Base-by-base conservation (phyloP, 148 eudicot species). In the Vaccinium darrowii region DNA sequence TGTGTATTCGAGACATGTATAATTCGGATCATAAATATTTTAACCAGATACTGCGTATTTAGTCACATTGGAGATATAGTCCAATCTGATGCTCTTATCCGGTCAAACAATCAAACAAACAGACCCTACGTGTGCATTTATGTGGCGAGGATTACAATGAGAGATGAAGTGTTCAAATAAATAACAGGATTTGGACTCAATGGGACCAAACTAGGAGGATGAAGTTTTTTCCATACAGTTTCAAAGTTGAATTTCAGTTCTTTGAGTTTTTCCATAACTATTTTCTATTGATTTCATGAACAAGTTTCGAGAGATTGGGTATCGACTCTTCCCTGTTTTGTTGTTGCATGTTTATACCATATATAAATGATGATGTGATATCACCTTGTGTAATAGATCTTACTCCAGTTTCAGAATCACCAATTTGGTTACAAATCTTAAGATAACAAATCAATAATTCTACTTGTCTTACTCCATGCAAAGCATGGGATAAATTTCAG, bases 401-500 rank as follows among this genome's bases (percentile, higher is more conserved):
- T 69, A 27, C 74, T 69, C 74, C 74, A 69, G 43, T 69, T 67
- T 69, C 74, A 67, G 73, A 67, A 67, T 67, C 43, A 69, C 74
- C 19, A 69, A 69, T 18, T 30, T 30, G 74, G 18, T 69, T 27
- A 69, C 16, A 16, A 69, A 69, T 69, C 43, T 30, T 69, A 69
- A 69, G 74, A 69, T 69, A 69, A 27, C 18, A 69, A 27, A 30
- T 13, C 11, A 13, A 69, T 69, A 69, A 27, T 12, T 69, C 74
- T 13, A 12, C 39, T 27, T 13, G 30, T 30, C 74, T 69, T 69
- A 30, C 74, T 30, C 74, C 13, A 27, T 63, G 39, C 36, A 7
- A 27, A 69, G 33, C 11, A 11, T 33, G 12, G 43, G 39, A 69
- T 69, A 30, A 27, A 27, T 69, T 69, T 16, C 13, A 27, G 19